These are phyloP conservation scores for Amauroascus verrucosus DNA, from an alignment of 2,329 filamentous ascomycete genomes.

Conservation along the genomic window DNA sequence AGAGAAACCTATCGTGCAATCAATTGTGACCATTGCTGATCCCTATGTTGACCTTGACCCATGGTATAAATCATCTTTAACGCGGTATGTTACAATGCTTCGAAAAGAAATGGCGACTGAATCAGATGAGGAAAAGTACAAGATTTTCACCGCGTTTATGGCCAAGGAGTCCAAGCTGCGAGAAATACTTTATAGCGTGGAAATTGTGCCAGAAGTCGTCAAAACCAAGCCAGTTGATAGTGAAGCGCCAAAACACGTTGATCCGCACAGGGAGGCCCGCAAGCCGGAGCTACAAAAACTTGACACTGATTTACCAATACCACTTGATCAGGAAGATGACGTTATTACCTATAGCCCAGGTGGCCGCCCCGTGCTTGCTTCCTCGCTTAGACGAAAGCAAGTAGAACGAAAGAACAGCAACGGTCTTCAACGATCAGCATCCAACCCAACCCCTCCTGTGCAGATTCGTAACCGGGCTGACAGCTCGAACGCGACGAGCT, in stretches of 20 bases:
- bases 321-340: constrained; percentile 16
- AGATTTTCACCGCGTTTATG: constrained; percentile 44
- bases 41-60: constrained; percentile 46
- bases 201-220: constrained; percentile 23
- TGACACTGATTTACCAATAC: constrained; percentile 9
- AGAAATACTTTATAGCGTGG: constrained; percentile 41
- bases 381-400: constrained; percentile 19
- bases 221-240: constrained; percentile 21
- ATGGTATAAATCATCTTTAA: constrained; percentile 47
- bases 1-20: constrained; percentile 4
- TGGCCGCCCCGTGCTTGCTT: constrained; percentile 40
- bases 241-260: constrained; percentile 5
- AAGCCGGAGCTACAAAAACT: constrained; percentile 3
- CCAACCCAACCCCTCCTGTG: constrained; percentile 19
- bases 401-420: constrained; percentile 7
- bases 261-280: not conserved
- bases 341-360: constrained; percentile 43
- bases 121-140: constrained; percentile 43
- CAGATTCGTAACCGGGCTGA: constrained; percentile 4
- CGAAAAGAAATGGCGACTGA: constrained; percentile 41
- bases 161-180: constrained; percentile 40
- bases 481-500: not conserved
- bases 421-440: constrained; percentile 22
- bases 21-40: constrained; percentile 29
- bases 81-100: constrained; percentile 46